phyloP scores from a whole-genome alignment of 768 basidiomycete genomes.

The Xerocomus potaroensis region DNA sequence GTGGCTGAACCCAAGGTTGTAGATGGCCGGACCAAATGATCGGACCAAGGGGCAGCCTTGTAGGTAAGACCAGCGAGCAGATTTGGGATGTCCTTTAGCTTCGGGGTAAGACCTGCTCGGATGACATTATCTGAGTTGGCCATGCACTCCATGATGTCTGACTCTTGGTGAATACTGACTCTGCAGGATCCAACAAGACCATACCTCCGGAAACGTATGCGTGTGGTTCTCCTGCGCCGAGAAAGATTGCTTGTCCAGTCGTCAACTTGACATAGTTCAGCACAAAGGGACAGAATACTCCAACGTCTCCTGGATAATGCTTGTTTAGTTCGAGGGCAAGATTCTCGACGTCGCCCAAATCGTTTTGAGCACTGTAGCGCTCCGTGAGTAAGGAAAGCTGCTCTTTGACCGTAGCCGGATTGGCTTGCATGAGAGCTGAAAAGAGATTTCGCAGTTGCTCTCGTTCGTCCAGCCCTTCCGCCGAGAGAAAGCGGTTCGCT shows the following conservation, averaged over 20 bases:
- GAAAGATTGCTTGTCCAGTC: conserved; percentile 88
- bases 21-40: conserved; percentile 65
- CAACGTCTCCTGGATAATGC: conserved; percentile 91
- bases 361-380: conserved; percentile 52
- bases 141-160: conserved; percentile 99
- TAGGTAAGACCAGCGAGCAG: conserved; percentile 88
- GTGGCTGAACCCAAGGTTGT: conserved; percentile 41
- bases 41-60: conserved; percentile 57
- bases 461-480: conserved; percentile 31
- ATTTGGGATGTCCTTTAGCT: conserved; percentile 90
- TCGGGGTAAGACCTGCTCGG: conserved; percentile 95
- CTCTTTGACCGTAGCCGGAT: conserved; percentile 43
- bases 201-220: conserved; percentile 92
- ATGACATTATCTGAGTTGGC: conserved; percentile 99
- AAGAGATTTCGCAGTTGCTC: conserved; percentile 73
- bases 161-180: conserved; percentile 2
- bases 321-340: conserved; percentile 58
- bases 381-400: conserved; percentile 55
- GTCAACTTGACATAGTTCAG: conserved; percentile 80
- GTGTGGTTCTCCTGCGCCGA: conserved; percentile 95
- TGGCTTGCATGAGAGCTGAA: conserved; percentile 79
- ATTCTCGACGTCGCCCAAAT: conserved; percentile 47
- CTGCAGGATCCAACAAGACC: conserved; percentile 15
- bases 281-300: conserved; percentile 87
- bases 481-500: conserved; percentile 48